Percentiles rank a stretch among this genome's conserved stretches.
Conservation (phyloP, 208 protist genomes). For the Naegleria fowleri region DNA sequence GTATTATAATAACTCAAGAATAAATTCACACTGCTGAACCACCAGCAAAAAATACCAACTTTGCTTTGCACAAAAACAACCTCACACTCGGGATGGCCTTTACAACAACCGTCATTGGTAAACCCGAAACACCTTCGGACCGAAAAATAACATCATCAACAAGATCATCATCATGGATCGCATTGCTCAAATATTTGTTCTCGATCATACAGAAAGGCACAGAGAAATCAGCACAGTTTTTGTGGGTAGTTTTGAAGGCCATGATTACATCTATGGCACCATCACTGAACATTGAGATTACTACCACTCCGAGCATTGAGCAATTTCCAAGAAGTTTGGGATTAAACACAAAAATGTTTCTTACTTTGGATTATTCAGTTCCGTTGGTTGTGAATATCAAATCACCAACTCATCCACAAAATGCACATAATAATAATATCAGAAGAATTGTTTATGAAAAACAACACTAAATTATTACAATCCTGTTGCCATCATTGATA, state of each 20-base stretch:
- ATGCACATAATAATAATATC: neutral
- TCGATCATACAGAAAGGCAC: neutral
- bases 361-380: neutral
- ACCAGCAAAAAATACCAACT: too few species aligned
- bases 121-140: too few species aligned
- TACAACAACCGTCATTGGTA: too few species aligned
- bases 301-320: neutral
- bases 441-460: too few species aligned
- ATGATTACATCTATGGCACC: neutral
- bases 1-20: too few species aligned
- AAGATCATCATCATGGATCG: too few species aligned
- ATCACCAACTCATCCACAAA: neutral
- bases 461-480: neutral
- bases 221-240: neutral
- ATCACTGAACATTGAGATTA: neutral
- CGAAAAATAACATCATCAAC: too few species aligned
- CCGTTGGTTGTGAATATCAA: neutral
- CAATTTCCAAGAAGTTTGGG: neutral
- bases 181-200: too few species aligned
- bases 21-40: too few species aligned
- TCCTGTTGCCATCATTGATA: neutral
- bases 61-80: too few species aligned
- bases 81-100: too few species aligned
- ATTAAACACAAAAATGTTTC: neutral
- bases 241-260: neutral